These are phyloP conservation scores for Globisporangium iwayamae DNA, from an alignment of 352 stramenopile genomes.

Conservation along the genomic window DNA sequence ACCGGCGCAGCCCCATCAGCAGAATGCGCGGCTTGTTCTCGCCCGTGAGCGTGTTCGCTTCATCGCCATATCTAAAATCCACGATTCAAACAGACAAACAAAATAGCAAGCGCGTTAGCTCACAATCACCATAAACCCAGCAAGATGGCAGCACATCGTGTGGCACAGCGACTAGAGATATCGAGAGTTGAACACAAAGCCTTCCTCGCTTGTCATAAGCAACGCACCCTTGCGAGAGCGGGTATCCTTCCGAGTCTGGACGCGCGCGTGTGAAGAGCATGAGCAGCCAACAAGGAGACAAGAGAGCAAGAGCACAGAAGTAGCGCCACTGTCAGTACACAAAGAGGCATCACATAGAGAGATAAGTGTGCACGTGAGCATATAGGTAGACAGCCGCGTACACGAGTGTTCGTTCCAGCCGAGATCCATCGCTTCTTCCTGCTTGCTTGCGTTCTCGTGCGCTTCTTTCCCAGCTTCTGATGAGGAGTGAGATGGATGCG, in stretches of 20 bases:
- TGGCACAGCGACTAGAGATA: too few relatives aligned
- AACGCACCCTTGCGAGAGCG: slow-evolving; percentile 30
- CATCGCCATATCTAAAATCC: slow-evolving; percentile 56
- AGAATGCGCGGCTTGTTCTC: slow-evolving; percentile 94
- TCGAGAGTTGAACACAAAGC: too few relatives aligned
- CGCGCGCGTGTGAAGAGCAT: neutral
- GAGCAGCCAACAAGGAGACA: neutral
- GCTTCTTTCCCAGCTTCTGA: neutral
- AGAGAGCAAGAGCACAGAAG: neutral
- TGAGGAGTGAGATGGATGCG: neutral
- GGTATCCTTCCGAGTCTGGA: slow-evolving; percentile 33
- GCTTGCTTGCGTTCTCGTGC: neutral
- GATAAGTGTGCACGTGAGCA: neutral
- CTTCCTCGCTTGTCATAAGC: neutral
- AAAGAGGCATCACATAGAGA: neutral
- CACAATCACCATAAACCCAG: neutral
- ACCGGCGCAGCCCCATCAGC: slow-evolving; percentile 95
- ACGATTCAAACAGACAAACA: slow-evolving; percentile 1
- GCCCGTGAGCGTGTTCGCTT: slow-evolving; percentile 65
- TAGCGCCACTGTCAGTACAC: neutral
- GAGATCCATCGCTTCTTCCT: slow-evolving; percentile 41
- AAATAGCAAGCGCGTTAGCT: slow-evolving; percentile 4
- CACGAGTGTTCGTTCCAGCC: slow-evolving; percentile 74
- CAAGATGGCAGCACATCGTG: neutral
- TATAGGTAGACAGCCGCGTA: slow-evolving; percentile 27